phyloP scores from a whole-genome alignment of 768 basidiomycete genomes.

The Serpula lacrymans region DNA sequence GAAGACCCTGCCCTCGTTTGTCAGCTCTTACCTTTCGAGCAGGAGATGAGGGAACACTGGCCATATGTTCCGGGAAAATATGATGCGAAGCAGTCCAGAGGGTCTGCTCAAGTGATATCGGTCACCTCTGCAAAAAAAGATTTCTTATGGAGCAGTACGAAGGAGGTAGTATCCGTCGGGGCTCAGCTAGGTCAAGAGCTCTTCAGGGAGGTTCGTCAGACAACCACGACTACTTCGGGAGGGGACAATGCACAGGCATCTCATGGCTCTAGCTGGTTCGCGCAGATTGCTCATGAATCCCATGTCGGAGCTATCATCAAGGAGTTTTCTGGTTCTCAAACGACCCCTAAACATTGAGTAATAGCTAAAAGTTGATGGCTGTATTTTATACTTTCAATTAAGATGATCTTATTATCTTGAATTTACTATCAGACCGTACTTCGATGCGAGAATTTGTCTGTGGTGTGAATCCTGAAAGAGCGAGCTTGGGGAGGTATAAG shows the following conservation, averaged over 20 bases:
- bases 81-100: slow-evolving; percentile 7
- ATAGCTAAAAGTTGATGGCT: too few species aligned
- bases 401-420: too few species aligned
- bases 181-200: slow-evolving; percentile 16
- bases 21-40: slow-evolving; percentile 48
- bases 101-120: slow-evolving; percentile 7
- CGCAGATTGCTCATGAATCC: slow-evolving; percentile 21
- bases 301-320: slow-evolving; percentile 18
- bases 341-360: too few species aligned
- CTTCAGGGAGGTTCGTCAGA: slow-evolving; percentile 18
- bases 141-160: slow-evolving; percentile 14
- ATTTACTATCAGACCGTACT: too few species aligned
- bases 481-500: too few species aligned
- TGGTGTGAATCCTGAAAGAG: too few species aligned
- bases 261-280: slow-evolving; percentile 22
- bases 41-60: slow-evolving; percentile 47
- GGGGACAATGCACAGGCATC: slow-evolving; percentile 9
- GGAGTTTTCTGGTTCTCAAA: too few species aligned
- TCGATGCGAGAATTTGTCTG: too few species aligned
- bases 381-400: too few species aligned
- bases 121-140: slow-evolving; percentile 3
- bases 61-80: slow-evolving; percentile 31
- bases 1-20: slow-evolving; percentile 44
- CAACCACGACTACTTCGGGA: slow-evolving; percentile 8
- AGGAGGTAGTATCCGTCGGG: slow-evolving; percentile 12